Evolutionary conservation across 2,329 filamentous ascomycete genomes (phyloP), one percentile per base, ranked within the genome.

Genomic region (Penicillium janthinellum): DNA sequence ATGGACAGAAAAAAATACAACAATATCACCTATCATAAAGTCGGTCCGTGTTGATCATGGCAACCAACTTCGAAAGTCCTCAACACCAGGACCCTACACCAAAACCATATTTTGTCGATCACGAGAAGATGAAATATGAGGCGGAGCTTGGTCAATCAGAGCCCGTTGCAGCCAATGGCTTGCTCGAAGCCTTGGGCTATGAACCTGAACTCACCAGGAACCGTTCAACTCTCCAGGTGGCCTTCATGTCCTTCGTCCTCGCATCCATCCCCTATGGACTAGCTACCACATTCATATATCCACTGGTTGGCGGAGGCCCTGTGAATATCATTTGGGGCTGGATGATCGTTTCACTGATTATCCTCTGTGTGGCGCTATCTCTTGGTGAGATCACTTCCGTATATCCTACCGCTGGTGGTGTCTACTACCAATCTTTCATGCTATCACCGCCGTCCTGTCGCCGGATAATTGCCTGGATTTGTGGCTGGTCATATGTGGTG

Each of bases 251-350:
- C 38, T 90, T 90, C 70, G 87, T 87, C 56, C 90, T 90, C 73
- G 90, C 90, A 84, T 87, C 87, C 5, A 86, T 87, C 10, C 86
- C 86, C 0, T 88, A 87, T 65, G 87, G 87, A 45, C 77, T 89
- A 35, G 83, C 80, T 7, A 89, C 88, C 2, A 90, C 88, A 0
- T 79, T 90, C 64, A 86, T 84, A 74, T 87, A 89, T 69, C 85
- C 85, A 20, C 78, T 90, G 88, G 83, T 83, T 10, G 86, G 89
- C 70, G 88, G 88, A 17, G 86, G 89, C 70, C 81, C 82, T 17
- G 87, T 90, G n/a, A 89, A 87, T 35, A 82, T 90, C 39, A 76
- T 91, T 60, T 91, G 86, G 82, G 89, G 88, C 45, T 90, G 84
- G 85, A 79, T 89, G 17, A 71, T 88, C 38, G 82, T 90, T 15